Evolutionary conservation across 2,329 filamentous ascomycete genomes (phyloP).

Genomic region (Pseudocercospora fuligena): DNA sequence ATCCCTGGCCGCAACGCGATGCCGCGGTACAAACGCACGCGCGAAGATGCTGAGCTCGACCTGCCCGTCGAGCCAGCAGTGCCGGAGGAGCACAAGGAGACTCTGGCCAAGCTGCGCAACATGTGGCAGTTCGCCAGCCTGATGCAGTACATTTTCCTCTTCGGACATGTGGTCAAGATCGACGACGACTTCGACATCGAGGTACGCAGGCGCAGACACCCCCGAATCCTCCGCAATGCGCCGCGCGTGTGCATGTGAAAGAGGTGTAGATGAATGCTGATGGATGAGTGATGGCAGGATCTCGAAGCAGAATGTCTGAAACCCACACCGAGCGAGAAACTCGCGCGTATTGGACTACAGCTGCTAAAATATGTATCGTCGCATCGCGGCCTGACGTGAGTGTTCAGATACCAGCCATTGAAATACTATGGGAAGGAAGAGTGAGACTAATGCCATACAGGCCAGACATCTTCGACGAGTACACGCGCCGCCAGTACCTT

Average conservation of each 20-base stretch:
- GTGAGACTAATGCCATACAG: constrained; percentile 53
- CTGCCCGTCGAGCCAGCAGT: constrained; percentile 32
- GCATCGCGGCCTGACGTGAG: constrained; percentile 88
- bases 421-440: not conserved
- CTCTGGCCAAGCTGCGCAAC: constrained; percentile 74
- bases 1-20: constrained; percentile 39
- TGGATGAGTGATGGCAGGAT: constrained; percentile 61
- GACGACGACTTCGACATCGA: constrained; percentile 88
- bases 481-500: constrained; percentile 84
- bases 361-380: constrained; percentile 93
- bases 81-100: constrained; percentile 41
- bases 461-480: constrained; percentile 87
- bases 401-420: constrained; percentile 29
- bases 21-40: constrained; percentile 61
- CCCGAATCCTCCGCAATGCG: constrained; percentile 20
- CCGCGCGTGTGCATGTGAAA: not conserved
- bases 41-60: constrained; percentile 58
- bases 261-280: constrained; percentile 34
- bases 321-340: constrained; percentile 69
- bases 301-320: constrained; percentile 88
- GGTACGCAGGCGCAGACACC: constrained; percentile 57
- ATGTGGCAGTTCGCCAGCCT: constrained; percentile 96
- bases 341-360: constrained; percentile 81
- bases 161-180: constrained; percentile 87
- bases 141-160: constrained; percentile 90